A percentile compares a stretch with the other conserved stretches of the same genome.
phyloP scores from a whole-genome alignment of 1,139 yeast genomes.

The Saccharomyces pastorianus region DNA sequence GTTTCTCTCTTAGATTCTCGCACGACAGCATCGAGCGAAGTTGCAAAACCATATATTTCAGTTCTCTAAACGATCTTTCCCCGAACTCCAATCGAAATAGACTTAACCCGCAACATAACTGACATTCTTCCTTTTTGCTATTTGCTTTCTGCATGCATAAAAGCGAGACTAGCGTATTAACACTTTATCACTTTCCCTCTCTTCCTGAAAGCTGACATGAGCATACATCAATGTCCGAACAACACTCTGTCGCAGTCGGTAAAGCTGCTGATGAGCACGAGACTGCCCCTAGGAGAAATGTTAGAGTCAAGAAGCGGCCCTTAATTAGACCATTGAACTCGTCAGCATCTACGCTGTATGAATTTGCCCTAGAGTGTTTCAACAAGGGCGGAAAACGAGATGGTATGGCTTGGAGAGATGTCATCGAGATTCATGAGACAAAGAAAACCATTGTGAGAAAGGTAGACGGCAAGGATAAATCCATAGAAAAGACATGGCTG shows the following conservation, averaged over 20 bases:
- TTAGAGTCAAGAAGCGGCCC: constrained; percentile 46
- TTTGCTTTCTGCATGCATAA: background rate
- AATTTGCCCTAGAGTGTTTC: constrained; percentile 58
- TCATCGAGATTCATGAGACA: constrained; percentile 67
- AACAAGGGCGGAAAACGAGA: constrained; percentile 44
- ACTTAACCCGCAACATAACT: background rate
- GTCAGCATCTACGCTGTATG: constrained; percentile 61
- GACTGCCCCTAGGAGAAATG: constrained; percentile 81
- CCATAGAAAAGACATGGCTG: constrained; percentile 79
- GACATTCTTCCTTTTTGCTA: background rate
- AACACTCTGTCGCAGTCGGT: constrained; percentile 56
- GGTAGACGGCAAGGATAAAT: constrained; percentile 64
- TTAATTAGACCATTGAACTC: constrained; percentile 50
- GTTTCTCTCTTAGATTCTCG: background rate
- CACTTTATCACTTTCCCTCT: background rate
- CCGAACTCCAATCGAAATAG: background rate
- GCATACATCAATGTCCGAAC: constrained; percentile 10
- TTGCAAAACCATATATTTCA: background rate
- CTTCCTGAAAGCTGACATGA: background rate
- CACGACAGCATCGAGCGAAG: background rate
- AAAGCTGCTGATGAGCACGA: constrained; percentile 70
- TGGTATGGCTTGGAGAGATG: constrained; percentile 77
- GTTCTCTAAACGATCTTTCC: background rate
- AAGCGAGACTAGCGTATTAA: background rate
- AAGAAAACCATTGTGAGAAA: constrained; percentile 64